Percentiles rank a stretch among this genome's conserved stretches.
Evolutionary conservation across 148 eudicot genomes (phyloP).

Genomic region (Camellia japonica): DNA sequence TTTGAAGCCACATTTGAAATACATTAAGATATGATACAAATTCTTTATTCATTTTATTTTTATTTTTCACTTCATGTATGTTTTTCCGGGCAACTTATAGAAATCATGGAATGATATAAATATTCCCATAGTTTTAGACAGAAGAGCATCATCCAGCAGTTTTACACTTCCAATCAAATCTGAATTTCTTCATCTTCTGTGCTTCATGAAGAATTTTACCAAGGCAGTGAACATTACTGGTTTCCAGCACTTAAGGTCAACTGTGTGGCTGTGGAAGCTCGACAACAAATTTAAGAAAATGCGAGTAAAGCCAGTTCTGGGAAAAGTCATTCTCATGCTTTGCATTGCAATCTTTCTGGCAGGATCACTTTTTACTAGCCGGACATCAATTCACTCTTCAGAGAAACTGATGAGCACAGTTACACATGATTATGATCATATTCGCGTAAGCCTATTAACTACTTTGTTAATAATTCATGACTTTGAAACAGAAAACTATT

Average conservation of each 20-base stretch:
- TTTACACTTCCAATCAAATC: too few species aligned
- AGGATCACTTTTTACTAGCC: slow-evolving; percentile 63
- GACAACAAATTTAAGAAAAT: slow-evolving; percentile 42
- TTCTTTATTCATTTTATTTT: too few species aligned
- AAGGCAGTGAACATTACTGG: slow-evolving; percentile 5
- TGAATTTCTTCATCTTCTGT: background rate
- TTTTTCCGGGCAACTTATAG: too few species aligned
- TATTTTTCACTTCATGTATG: too few species aligned
- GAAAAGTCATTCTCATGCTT: slow-evolving; percentile 49
- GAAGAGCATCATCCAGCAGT: background rate
- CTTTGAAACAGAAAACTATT: background rate
- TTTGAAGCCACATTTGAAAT: background rate
- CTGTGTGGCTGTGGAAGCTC: slow-evolving; percentile 26
- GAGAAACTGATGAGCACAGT: slow-evolving; percentile 29
- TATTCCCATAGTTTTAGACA: background rate
- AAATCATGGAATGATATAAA: background rate
- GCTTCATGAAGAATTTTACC: slow-evolving; percentile 18
- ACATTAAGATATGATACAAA: background rate
- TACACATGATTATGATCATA: slow-evolving; percentile 41
- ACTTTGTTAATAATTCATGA: background rate
- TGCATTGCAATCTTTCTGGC: slow-evolving; percentile 74
- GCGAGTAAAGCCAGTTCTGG: slow-evolving; percentile 57
- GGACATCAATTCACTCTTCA: slow-evolving; percentile 34
- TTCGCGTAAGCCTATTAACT: slow-evolving; percentile 44
- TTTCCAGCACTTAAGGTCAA: background rate